These are phyloP conservation scores for Rhizopus stolonifer DNA, from an alignment of 371 early-diverging fungal genomes.

Conservation along the genomic window DNA sequence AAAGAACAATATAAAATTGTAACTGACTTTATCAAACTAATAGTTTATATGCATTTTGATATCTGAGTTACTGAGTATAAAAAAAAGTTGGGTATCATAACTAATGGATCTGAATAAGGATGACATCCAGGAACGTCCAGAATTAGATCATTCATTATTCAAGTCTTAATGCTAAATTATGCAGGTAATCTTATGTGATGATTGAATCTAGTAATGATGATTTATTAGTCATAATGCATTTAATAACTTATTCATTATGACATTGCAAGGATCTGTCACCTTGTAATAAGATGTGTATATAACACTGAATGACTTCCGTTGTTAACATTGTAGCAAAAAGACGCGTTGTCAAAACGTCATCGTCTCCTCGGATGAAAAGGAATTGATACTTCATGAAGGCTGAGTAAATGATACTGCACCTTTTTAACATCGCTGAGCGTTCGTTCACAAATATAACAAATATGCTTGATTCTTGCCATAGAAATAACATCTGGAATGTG, in stretches of 20 bases:
- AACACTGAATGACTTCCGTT: no score
- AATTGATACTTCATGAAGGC: no score
- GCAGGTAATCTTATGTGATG: background rate
- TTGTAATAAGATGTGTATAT: conserved; percentile 1
- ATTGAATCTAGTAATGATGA: background rate
- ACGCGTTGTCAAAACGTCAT: no score
- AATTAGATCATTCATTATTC: background rate
- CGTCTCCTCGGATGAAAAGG: no score
- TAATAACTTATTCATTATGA: background rate
- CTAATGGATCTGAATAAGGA: conserved; percentile 1
- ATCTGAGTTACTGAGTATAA: background rate
- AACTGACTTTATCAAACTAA: background rate
- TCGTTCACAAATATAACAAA: no score
- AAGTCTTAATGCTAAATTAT: background rate
- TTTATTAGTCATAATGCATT: conserved; percentile 1
- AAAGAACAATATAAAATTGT: background rate
- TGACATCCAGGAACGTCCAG: background rate
- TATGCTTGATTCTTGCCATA: no score
- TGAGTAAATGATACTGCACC: no score
- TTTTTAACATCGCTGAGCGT: no score
- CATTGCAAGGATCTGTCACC: background rate
- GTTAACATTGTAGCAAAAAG: no score
- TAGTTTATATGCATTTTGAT: background rate
- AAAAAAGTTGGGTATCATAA: background rate
- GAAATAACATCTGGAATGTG: no score